Evolutionary conservation across 768 basidiomycete species (phyloP), one percentile per base, ranked within the genome.

Genomic region (Suillus brevipes): DNA sequence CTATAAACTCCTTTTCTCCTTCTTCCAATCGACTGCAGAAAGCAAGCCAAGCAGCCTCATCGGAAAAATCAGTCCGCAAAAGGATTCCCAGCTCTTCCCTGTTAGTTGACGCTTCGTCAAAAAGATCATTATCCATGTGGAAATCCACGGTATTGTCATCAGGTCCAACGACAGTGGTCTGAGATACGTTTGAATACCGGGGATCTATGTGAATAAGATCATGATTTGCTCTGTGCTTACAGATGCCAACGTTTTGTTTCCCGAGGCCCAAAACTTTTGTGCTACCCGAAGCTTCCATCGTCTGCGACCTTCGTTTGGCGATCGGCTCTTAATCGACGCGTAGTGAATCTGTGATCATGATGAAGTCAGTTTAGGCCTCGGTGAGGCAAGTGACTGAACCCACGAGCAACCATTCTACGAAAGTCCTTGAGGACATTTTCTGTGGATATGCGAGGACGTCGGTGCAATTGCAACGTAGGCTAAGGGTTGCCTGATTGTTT

Each of bases 31-130:
- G 80, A 6, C 72, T 67, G 63, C 73, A 76, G 74, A 92, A 91
- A 0, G 74, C 66, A 14, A 77, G 71, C 91, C 91, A 93, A 1
- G 90, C 85, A 8, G 79, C 77, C 40, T 92, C 89, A 71, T 90
- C 76, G 10, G 86, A 81, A 72, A 83, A 92, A 70, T 93, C 90
- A 12, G 91, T 89, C 45, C 92, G 87, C n/a, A 93, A 72, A 55
- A 93, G 72, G 65, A 92, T 69, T 16, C 90, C 90, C 49, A 86
- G 69, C 64, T 85, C 84, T 1, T 80, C 80, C 8, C 77, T 81
- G 28, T 85, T 80, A 25, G 78, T 73, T 38, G 84, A 67, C 59
- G 78, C 66, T 13, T 71, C 72, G 73, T 91, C 89, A 65, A 84
- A 71, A 2, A 84, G 84, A 74, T 91, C 90, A 10, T 73, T 72